Conservation (phyloP, 2,329 filamentous ascomycete species). For the Xylaria sp. region DNA sequence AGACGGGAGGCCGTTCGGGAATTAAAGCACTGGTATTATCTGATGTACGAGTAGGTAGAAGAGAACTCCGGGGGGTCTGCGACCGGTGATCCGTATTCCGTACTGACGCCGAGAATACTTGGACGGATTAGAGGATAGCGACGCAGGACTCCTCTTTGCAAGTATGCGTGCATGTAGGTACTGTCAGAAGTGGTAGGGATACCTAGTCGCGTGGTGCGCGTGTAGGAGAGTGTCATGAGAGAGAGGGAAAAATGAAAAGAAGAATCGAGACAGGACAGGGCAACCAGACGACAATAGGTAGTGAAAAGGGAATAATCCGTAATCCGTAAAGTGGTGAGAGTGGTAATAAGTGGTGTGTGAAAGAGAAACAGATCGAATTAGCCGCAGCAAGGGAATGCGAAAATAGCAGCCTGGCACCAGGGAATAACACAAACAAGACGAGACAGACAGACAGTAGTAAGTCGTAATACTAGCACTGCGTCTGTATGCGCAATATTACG, state of each 20-base stretch:
- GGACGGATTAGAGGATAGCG: no score
- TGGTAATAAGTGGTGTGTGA: not conserved
- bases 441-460: not conserved
- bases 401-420: slow-evolving; percentile 22
- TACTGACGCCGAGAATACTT: no score
- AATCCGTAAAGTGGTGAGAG: not conserved
- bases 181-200: not conserved
- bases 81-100: slow-evolving; percentile 2
- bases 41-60: not conserved
- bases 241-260: not conserved
- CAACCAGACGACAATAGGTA: not conserved
- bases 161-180: no score
- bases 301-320: slow-evolving; percentile 15
- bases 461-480: not conserved
- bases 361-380: slow-evolving; percentile 17
- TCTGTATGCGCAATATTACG: slow-evolving; percentile 13
- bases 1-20: slow-evolving; percentile 13
- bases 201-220: slow-evolving; percentile 8
- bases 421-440: slow-evolving; percentile 22
- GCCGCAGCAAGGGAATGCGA: slow-evolving; percentile 32
- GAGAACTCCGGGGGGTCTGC: slow-evolving; percentile 8
- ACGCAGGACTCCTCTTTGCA: no score
- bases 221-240: slow-evolving; percentile 1
- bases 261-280: not conserved
- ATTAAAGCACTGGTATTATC: slow-evolving; percentile 18